Base-by-base conservation (phyloP, 352 stramenopile genomes). In the Globisporangium acanthophoron region DNA sequence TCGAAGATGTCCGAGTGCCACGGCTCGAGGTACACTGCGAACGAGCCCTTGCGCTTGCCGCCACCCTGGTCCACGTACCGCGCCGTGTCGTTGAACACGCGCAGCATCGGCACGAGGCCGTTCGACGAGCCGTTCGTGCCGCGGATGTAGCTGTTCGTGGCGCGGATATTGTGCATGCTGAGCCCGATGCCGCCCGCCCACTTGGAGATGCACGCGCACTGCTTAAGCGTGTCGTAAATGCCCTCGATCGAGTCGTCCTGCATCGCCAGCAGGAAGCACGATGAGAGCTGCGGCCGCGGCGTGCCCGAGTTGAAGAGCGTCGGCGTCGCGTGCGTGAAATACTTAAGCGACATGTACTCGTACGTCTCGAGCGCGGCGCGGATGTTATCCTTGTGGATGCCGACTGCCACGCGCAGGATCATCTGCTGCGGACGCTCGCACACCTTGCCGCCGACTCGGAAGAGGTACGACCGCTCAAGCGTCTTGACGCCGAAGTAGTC, bases 401-500 rank as follows among this genome's bases (percentile, higher is more conserved):
- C 97, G 0, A 99, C 66, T 0, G 96, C 78, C 31, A 99, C 97
- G 41, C 97, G 95, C 94, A 99, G 98, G 60, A 99, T 91, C 93
- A 99, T 98, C 66, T 99, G 96, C 81, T 99, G 97, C 2, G 97
- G 97, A 5, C 97, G 90, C 73, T 99, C 97, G 40, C 88, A 86
- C 61, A 99, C 96, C 56, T 94, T 88, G 46, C 92, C 96, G 67
- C 98, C 69, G 11, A 99, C 80, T 57, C 96, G 97, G 52, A 99
- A 88, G 16, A 99, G 76, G 67, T 99, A 99, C 13, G 79, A 91
- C 51, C 97, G 89, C 71, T 99, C 96, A 6, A 99, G 79, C 9
- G 97, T 99, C 75, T 99, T 99, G 78, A 99, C 99, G 35, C 97
- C 97, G 78, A 99, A 99, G 74, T 99, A 99, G 68, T 96, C 87